Evolutionary conservation across 169 alveolate species (phyloP).

Genomic region (Babesia bigemina): DNA sequence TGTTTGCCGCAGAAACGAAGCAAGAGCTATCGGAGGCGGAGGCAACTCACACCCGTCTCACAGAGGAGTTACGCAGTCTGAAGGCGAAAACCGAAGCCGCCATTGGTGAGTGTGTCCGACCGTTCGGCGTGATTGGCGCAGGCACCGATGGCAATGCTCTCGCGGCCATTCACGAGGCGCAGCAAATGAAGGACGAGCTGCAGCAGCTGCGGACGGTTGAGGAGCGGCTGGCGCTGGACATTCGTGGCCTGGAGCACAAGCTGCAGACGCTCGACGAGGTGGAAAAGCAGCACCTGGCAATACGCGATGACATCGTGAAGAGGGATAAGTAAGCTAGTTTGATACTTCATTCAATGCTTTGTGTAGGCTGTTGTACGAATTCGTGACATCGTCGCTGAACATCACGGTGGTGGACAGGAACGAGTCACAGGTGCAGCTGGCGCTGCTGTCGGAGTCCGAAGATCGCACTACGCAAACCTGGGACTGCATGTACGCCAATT

Average conservation of each 20-base stretch:
- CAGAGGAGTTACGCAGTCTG: conserved; percentile 1
- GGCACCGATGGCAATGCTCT: not conserved
- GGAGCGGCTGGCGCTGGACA: not conserved
- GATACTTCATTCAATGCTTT: no score
- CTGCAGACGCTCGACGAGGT: conserved; percentile 6
- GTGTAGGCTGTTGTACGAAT: conserved; percentile 45
- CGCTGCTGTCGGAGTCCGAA: conserved; percentile 50
- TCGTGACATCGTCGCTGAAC: conserved; percentile 44
- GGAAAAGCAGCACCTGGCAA: not conserved
- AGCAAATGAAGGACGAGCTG: conserved; percentile 11
- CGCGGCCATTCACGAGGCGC: not conserved
- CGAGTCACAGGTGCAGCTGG: conserved; percentile 42
- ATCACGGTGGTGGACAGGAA: conserved; percentile 33
- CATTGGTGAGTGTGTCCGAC: conserved; percentile 2
- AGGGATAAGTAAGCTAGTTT: conserved; percentile 17
- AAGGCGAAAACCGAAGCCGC: not conserved
- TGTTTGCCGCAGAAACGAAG: not conserved
- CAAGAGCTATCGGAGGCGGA: not conserved
- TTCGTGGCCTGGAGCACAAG: conserved; percentile 2
- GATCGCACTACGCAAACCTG: conserved; percentile 31
- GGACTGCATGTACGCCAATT: conserved; percentile 12
- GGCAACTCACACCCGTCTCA: not conserved
- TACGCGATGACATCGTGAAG: not conserved
- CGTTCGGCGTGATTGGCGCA: not conserved
- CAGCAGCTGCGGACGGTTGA: not conserved